Base-by-base conservation (phyloP, 257 asterid species). In the Pogostemon cablin region DNA sequence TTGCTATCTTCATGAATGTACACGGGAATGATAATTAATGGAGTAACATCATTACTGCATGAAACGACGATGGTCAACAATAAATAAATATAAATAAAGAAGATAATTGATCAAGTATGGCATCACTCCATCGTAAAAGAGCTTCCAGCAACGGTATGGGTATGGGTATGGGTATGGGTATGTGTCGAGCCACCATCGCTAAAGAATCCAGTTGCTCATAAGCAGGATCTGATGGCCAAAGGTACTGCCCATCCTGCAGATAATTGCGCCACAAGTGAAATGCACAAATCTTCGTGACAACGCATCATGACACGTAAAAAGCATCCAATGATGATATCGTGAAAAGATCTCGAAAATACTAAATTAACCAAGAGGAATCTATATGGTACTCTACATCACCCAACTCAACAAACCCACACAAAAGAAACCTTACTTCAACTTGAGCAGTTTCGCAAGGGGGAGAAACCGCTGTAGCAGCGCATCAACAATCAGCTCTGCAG, bases 391-490 rank as follows among this genome's bases (percentile, higher is more conserved):
- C 39, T 63, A 35, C 55, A 41, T 40, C 70, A 72, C 17, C 17
- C 17, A 15, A 15, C 17, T 15, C 17, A 15, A 15, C 17, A 15
- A 15, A 69, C 7, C 8, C 17, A 15, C 17, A 15, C 17, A 48
- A 5, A 39, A 69, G 47, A 72, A 55, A 43, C 77, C 17, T 65
- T 62, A 91, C 99, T 80, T 95, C 98, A 72, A 96, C 99, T 89
- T 95, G 98, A 76, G 99, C 99, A 44, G 98, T 91, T 86, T 95
- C 99, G 98, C 98, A 65, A 95, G 96, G 56, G 99, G 99, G 71
- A 95, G 96, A 79, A 95, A 95, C 64, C 99, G 86, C 87, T 91
- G 98, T 83, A 95, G 86, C 89, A 95, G 81, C 53, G 98, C 97
- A 75, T 91, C 99, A 55, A 95, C 99, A 56, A 95, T 91, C 76